Conservation (phyloP, 2,329 filamentous ascomycete species). For the Hirsutella thompsonii region DNA sequence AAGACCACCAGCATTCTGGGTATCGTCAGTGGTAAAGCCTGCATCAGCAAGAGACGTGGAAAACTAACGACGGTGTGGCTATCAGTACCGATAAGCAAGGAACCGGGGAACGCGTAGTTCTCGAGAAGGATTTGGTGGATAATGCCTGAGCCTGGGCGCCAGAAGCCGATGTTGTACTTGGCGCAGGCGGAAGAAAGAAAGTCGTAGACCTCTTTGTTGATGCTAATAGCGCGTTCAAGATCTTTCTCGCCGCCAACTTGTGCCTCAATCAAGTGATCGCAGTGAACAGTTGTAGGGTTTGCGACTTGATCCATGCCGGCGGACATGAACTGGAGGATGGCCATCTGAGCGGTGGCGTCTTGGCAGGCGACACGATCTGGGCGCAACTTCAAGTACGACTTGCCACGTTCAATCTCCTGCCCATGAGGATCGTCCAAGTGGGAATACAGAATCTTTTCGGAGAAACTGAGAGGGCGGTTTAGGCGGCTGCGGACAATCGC, state of each 20-base stretch:
- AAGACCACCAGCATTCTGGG: constrained; percentile 73
- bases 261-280: constrained; percentile 95
- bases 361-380: constrained; percentile 98
- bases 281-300: constrained; percentile 94
- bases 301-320: constrained; percentile 81
- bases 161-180: constrained; percentile 91
- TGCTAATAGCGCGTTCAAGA: constrained; percentile 70
- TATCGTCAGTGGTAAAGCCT: too few relatives aligned
- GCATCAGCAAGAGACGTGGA: constrained; percentile 87
- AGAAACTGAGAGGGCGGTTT: constrained; percentile 85
- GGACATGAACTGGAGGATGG: constrained; percentile 94
- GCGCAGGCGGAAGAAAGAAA: constrained; percentile 87
- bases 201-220: constrained; percentile 95
- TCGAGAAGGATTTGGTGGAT: constrained; percentile 97
- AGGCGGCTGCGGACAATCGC: constrained; percentile 77
- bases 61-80: constrained; percentile 91
- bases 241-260: constrained; percentile 85
- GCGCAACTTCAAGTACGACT: constrained; percentile 90
- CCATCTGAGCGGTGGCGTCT: constrained; percentile 99
- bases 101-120: constrained; percentile 87
- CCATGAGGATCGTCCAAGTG: constrained; percentile 94
- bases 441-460: constrained; percentile 98
- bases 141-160: constrained; percentile 86
- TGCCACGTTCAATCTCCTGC: constrained; percentile 92
- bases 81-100: constrained; percentile 98